These are phyloP conservation scores for Cryphonectria naterciae DNA, from an alignment of 2,329 filamentous ascomycete genomes.

Conservation along the genomic window DNA sequence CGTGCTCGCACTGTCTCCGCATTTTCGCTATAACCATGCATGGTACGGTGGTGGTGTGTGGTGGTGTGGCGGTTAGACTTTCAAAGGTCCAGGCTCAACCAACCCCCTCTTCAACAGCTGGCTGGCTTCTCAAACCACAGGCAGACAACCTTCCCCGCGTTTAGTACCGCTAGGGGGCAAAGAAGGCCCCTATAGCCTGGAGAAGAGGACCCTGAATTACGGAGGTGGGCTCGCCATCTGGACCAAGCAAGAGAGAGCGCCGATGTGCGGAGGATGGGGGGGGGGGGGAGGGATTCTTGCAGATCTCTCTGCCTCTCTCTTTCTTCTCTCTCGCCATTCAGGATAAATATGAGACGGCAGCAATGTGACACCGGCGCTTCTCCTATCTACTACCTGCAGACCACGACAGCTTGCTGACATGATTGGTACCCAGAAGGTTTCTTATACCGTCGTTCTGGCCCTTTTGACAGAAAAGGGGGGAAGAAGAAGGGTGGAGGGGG, in stretches of 20 bases:
- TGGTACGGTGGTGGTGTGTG: not conserved
- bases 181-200: not conserved
- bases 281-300: not conserved
- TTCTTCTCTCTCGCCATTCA: not conserved
- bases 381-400: not conserved
- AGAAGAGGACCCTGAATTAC: not conserved
- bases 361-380: not conserved
- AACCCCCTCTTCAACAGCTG: not conserved
- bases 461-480: not conserved
- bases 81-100: not conserved
- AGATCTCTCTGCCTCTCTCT: not conserved
- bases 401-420: not conserved
- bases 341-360: not conserved
- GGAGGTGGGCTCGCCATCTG: not conserved
- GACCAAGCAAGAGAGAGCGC: not conserved
- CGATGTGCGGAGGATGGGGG: not conserved
- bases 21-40: constrained; percentile 11
- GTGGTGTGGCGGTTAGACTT: not conserved
- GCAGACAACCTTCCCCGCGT: not conserved
- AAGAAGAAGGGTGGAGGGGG: not conserved
- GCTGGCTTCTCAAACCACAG: not conserved
- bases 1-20: constrained; percentile 22
- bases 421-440: not conserved
- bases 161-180: too few relatives aligned
- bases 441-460: not conserved